Evolutionary conservation across 495 filamentous ascomycete genomes (phyloP).

Genomic region (Talaromyces trachyspermus): DNA sequence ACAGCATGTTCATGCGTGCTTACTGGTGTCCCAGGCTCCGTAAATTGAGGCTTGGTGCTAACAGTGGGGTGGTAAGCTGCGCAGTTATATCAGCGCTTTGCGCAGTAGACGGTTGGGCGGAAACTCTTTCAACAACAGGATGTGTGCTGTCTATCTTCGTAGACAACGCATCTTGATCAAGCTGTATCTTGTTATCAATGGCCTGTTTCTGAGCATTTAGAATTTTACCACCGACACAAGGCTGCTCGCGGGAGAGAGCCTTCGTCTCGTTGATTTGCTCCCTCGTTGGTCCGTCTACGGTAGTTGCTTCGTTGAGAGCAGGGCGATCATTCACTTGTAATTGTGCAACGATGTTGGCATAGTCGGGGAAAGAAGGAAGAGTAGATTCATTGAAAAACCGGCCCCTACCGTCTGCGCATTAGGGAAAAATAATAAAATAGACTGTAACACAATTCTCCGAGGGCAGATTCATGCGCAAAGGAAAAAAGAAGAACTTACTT

Average conservation of each 20-base stretch:
- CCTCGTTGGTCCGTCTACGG: not conserved
- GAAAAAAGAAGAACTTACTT: slow-evolving; percentile 51
- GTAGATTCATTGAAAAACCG: slow-evolving; percentile 63
- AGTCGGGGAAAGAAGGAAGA: slow-evolving; percentile 51
- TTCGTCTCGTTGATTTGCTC: not conserved
- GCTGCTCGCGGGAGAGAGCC: not conserved
- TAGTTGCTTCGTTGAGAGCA: slow-evolving; percentile 13
- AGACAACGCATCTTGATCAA: too few relatives aligned
- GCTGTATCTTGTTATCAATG: not conserved
- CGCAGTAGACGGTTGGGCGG: not conserved
- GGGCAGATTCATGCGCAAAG: slow-evolving; percentile 13
- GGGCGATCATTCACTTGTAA: slow-evolving; percentile 20
- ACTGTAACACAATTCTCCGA: slow-evolving; percentile 12
- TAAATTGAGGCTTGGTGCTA: slow-evolving; percentile 1
- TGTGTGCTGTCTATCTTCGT: not conserved
- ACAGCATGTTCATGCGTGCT: slow-evolving; percentile 4
- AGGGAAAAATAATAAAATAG: slow-evolving; percentile 4
- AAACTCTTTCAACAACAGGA: not conserved
- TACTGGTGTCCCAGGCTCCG: slow-evolving; percentile 6
- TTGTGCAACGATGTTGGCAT: slow-evolving; percentile 27
- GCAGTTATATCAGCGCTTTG: not conserved
- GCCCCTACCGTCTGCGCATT: slow-evolving; percentile 43
- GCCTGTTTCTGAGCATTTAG: not conserved
- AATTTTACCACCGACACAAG: not conserved
- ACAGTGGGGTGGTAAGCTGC: slow-evolving; percentile 11